phyloP scores from a whole-genome alignment of 306 rosid species.

The Citrullus mucosospermus region DNA sequence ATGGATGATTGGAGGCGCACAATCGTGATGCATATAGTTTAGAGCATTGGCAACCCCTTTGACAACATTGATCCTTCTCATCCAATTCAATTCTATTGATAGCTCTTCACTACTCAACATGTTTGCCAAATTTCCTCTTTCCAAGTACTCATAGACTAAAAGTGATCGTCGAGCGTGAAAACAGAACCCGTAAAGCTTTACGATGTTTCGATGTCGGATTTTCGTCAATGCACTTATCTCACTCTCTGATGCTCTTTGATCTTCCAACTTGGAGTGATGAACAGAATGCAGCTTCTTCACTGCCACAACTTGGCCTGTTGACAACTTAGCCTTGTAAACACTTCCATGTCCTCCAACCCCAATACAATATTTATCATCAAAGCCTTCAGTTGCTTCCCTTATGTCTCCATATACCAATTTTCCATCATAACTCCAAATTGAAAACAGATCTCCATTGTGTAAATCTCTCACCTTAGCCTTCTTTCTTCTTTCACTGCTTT shows the following conservation, averaged over 20 bases:
- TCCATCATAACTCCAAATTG: constrained; percentile 11
- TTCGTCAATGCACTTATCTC: constrained; percentile 2
- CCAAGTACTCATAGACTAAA: constrained; percentile 11
- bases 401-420: constrained; percentile 6
- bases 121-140: constrained; percentile 11
- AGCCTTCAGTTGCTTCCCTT: constrained; percentile 11
- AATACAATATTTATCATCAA: constrained; percentile 7
- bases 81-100: constrained; percentile 6
- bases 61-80: constrained; percentile 2
- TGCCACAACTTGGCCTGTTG: constrained; percentile 11
- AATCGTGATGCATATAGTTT: constrained; percentile 8
- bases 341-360: constrained; percentile 12
- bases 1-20: constrained; percentile 7
- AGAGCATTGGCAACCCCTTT: constrained; percentile 14
- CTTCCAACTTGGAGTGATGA: neutral
- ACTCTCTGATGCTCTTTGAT: neutral
- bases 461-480: neutral
- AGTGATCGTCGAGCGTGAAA: neutral
- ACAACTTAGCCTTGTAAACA: constrained; percentile 5
- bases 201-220: constrained; percentile 12
- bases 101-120: neutral
- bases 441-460: neutral
- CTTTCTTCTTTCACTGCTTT: neutral
- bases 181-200: constrained; percentile 10
- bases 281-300: constrained; percentile 12